Base-by-base conservation (phyloP, 2,329 filamentous ascomycete species). In the Fusarium sp. region DNA sequence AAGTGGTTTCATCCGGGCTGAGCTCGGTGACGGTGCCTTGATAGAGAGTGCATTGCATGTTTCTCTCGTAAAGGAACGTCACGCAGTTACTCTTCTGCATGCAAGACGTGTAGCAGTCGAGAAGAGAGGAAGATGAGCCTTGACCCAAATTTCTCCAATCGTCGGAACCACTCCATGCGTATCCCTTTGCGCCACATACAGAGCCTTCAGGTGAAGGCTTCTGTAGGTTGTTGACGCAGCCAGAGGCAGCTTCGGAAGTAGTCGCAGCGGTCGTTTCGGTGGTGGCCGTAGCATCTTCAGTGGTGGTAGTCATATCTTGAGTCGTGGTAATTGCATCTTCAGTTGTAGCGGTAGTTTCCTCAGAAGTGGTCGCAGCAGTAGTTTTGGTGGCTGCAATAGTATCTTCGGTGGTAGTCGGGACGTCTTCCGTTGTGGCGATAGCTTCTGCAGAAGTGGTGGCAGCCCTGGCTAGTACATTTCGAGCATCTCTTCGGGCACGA, bases 121-220 rank as follows among this genome's bases (percentile, higher is more conserved):
- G 1, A 2, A 38, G 2, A 3, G 59, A 44, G 12, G 22, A 7
- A 4, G n/a, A 12, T 8, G n/a, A 2, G 4, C 54, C 54, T 14
- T 16, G 2, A 1, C 34, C 24, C 2, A 61, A 5, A 3, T 11
- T 20, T 16, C 14, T 43, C 25, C 25, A 61, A 4, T 24, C 15
- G 12, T 6, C 2, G 1, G 27, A 22, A 2, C 0, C 2, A 6
- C 46, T 2, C 14, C 2, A 49, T 2, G 6, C 1, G 2, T 9
- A 29, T 0, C 24, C 54, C 3, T 11, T 14, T 27, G 15, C 2
- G 4, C 44, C 59, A 18, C 54, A 61, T 1, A 29, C 4, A 7
- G 44, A n/a, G 5, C 54, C 54, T 14, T 59, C 25, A 1, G 54
- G 59, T 24, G 54, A 18, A n/a, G 59, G 59, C 2, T 27, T 47